phyloP scores from a whole-genome alignment of 2,329 filamentous ascomycete genomes.

The Diplocarpon rosae region DNA sequence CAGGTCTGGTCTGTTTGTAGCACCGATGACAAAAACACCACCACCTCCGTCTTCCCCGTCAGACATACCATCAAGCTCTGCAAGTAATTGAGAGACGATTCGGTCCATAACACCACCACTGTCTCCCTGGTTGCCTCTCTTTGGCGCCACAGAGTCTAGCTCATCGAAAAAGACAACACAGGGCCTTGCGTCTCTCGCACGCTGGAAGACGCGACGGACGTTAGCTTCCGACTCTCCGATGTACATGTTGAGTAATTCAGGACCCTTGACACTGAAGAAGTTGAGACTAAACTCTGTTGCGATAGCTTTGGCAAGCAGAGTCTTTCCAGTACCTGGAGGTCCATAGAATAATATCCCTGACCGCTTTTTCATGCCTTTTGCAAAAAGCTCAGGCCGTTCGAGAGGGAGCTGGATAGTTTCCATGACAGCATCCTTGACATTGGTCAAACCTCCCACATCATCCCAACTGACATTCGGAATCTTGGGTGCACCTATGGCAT shows the following conservation, averaged over 20 bases:
- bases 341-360: slow-evolving; percentile 90
- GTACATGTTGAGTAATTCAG: slow-evolving; percentile 90
- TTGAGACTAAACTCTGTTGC: slow-evolving; percentile 90
- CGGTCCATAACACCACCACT: slow-evolving; percentile 97
- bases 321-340: slow-evolving; percentile 85
- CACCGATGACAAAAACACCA: slow-evolving; percentile 92
- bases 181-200: slow-evolving; percentile 72
- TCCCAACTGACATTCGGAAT: slow-evolving; percentile 96
- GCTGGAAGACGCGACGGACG: slow-evolving; percentile 78
- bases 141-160: slow-evolving; percentile 85
- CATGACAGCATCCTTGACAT: slow-evolving; percentile 93
- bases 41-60: slow-evolving; percentile 71
- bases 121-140: slow-evolving; percentile 93
- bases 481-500: slow-evolving; percentile 93
- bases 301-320: slow-evolving; percentile 83
- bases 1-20: slow-evolving; percentile 88
- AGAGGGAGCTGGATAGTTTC: slow-evolving; percentile 93
- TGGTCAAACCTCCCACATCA: slow-evolving; percentile 83
- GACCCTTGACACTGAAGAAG: slow-evolving; percentile 89
- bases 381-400: slow-evolving; percentile 84
- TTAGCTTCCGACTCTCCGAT: slow-evolving; percentile 92
- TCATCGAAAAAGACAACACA: slow-evolving; percentile 94
- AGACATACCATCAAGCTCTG: slow-evolving; percentile 96
- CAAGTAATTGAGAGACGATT: slow-evolving; percentile 88
- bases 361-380: slow-evolving; percentile 95